These are phyloP conservation scores for Lactarius vividus DNA, from an alignment of 768 basidiomycete species.

Conservation along the genomic window DNA sequence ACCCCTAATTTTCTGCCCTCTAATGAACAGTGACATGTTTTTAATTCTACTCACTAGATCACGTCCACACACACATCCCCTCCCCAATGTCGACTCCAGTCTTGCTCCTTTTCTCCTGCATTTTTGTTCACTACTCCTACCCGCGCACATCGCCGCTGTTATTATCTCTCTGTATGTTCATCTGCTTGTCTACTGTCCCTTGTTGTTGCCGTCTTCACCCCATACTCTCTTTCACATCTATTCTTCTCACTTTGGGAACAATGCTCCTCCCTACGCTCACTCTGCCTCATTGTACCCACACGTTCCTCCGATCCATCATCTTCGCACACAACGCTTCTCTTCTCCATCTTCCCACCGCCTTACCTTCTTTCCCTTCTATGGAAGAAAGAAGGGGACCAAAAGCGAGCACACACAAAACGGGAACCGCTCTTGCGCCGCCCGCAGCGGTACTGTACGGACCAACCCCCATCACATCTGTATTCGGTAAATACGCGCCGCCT, in stretches of 20 bases:
- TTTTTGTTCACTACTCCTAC: slow-evolving; percentile 9
- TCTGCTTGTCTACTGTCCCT: neutral
- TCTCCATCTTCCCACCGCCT: neutral
- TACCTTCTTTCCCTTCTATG: neutral
- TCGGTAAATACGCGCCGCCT: neutral
- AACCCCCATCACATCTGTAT: neutral
- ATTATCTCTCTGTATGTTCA: neutral
- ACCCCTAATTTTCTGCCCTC: neutral
- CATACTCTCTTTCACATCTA: neutral
- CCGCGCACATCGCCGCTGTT: slow-evolving; percentile 1
- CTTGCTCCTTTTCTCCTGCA: neutral
- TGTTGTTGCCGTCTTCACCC: slow-evolving; percentile 1
- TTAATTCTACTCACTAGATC: slow-evolving; percentile 8
- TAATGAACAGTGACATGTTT: slow-evolving; percentile 11
- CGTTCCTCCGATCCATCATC: slow-evolving; percentile 15
- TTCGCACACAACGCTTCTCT: neutral
- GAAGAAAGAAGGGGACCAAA: neutral
- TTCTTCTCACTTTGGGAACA: slow-evolving; percentile 2
- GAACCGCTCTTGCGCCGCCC: slow-evolving; percentile 16
- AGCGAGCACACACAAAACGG: neutral
- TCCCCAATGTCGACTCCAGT: neutral
- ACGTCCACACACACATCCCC: neutral
- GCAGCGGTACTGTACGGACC: slow-evolving; percentile 11
- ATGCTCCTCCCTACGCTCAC: neutral
- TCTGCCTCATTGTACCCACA: slow-evolving; percentile 9